A percentile compares a stretch with the other conserved stretches of the same genome.
phyloP scores from a whole-genome alignment of 2,329 filamentous ascomycete genomes.

The Aspergillus sclerotialis region DNA sequence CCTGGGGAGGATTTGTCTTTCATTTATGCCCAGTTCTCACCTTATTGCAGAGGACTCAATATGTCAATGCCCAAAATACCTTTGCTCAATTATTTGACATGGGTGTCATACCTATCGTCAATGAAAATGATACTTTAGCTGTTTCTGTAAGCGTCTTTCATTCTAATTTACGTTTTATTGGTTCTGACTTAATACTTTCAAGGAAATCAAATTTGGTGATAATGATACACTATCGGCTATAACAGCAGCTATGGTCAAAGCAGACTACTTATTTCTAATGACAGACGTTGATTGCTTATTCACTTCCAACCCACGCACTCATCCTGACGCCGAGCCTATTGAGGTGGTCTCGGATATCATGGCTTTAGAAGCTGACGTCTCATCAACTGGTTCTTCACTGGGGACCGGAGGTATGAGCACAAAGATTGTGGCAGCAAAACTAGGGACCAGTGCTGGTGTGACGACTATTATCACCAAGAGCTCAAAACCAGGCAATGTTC shows the following conservation, averaged over 20 bases:
- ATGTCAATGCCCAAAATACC: conserved; percentile 93
- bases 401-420: conserved; percentile 97
- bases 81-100: conserved; percentile 84
- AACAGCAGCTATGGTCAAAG: conserved; percentile 93
- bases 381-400: conserved; percentile 76
- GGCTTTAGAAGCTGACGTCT: conserved; percentile 78
- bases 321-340: conserved; percentile 81
- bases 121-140: conserved; percentile 95
- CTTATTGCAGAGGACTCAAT: conserved; percentile 66
- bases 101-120: conserved; percentile 96
- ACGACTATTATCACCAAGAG: conserved; percentile 93
- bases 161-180: background rate
- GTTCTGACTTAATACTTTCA: conserved; percentile 2
- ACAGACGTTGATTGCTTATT: conserved; percentile 98
- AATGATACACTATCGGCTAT: conserved; percentile 97
- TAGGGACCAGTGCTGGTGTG: conserved; percentile 90
- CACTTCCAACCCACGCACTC: conserved; percentile 82
- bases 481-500: conserved; percentile 87
- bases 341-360: conserved; percentile 87
- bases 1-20: background rate
- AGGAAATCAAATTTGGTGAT: conserved; percentile 98
- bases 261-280: conserved; percentile 96
- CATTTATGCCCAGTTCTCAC: conserved; percentile 7
- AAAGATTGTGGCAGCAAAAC: conserved; percentile 86
- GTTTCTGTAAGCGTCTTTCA: conserved; percentile 55